These are phyloP conservation scores for Beauveria australis DNA, from an alignment of 2,329 filamentous ascomycete species.

Conservation along the genomic window DNA sequence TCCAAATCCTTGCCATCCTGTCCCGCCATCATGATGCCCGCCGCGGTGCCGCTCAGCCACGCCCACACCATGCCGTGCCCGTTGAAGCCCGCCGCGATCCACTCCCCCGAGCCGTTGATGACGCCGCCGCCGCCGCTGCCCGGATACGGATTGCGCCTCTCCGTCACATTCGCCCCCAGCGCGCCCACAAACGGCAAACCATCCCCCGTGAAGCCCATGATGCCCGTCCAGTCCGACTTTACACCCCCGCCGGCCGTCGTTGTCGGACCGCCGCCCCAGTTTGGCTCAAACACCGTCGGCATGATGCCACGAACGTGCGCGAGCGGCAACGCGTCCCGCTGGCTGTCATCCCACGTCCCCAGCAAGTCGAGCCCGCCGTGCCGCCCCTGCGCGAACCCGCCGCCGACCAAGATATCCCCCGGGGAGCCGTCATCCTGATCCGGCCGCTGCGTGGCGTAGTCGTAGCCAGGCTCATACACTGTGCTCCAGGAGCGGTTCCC, in stretches of 20 bases:
- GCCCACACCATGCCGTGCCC: slow-evolving; percentile 47
- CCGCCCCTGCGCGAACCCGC: slow-evolving; percentile 41
- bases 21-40: slow-evolving; percentile 38
- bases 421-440: slow-evolving; percentile 19
- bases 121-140: slow-evolving; percentile 8
- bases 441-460: slow-evolving; percentile 44
- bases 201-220: slow-evolving; percentile 40
- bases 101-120: slow-evolving; percentile 29
- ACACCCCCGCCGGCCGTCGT: slow-evolving; percentile 13
- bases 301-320: slow-evolving; percentile 35
- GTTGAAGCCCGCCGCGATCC: slow-evolving; percentile 43
- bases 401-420: slow-evolving; percentile 46
- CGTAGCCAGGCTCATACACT: slow-evolving; percentile 37
- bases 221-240: slow-evolving; percentile 40
- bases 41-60: slow-evolving; percentile 41
- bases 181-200: slow-evolving; percentile 41
- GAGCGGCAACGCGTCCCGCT: slow-evolving; percentile 29
- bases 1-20: slow-evolving; percentile 24
- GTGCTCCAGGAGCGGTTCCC: slow-evolving; percentile 42
- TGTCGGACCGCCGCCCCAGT: slow-evolving; percentile 23
- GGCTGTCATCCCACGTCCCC: slow-evolving; percentile 38
- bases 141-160: slow-evolving; percentile 10
- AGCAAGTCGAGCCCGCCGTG: slow-evolving; percentile 33
- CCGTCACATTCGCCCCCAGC: slow-evolving; percentile 15
- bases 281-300: slow-evolving; percentile 31